Conservation (phyloP, 2,329 filamentous ascomycete species). For the Fusarium graminum region DNA sequence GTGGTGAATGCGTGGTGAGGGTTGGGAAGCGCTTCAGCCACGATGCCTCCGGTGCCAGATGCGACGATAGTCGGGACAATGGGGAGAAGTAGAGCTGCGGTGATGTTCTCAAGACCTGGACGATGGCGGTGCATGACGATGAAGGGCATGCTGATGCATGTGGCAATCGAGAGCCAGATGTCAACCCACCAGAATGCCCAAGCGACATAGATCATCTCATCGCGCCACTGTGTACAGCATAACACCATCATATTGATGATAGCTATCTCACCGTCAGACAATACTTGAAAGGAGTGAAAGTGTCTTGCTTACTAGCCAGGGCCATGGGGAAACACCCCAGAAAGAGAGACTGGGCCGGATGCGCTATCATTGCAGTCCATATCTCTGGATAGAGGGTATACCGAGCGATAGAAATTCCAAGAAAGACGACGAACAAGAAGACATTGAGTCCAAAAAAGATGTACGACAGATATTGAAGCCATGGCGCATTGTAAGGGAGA, state of each 20-base stretch:
- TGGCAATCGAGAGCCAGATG: conserved; percentile 63
- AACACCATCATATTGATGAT: conserved; percentile 75
- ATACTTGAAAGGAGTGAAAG: background rate
- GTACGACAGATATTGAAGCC: conserved; percentile 71
- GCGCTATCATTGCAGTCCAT: conserved; percentile 74
- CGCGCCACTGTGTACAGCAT: conserved; percentile 72
- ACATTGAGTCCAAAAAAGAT: conserved; percentile 72
- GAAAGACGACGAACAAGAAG: conserved; percentile 67
- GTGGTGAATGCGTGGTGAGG: conserved; percentile 69
- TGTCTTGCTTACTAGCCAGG: conserved; percentile 63
- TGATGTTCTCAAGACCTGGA: conserved; percentile 68
- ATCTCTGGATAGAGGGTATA: conserved; percentile 76
- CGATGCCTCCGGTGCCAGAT: conserved; percentile 72
- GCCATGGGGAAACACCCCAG: conserved; percentile 77
- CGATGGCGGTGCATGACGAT: conserved; percentile 64
- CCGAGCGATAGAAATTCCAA: conserved; percentile 67
- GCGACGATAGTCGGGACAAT: conserved; percentile 76
- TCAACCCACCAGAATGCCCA: conserved; percentile 73
- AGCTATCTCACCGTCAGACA: conserved; percentile 50
- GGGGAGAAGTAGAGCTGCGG: conserved; percentile 73
- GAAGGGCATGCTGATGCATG: conserved; percentile 68
- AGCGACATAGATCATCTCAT: conserved; percentile 66
- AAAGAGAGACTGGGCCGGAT: conserved; percentile 77
- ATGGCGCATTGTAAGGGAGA: conserved; percentile 70
- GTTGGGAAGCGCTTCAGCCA: conserved; percentile 71